phyloP scores from a whole-genome alignment of 306 rosid species.

The Amphicarpaea edgeworthii region DNA sequence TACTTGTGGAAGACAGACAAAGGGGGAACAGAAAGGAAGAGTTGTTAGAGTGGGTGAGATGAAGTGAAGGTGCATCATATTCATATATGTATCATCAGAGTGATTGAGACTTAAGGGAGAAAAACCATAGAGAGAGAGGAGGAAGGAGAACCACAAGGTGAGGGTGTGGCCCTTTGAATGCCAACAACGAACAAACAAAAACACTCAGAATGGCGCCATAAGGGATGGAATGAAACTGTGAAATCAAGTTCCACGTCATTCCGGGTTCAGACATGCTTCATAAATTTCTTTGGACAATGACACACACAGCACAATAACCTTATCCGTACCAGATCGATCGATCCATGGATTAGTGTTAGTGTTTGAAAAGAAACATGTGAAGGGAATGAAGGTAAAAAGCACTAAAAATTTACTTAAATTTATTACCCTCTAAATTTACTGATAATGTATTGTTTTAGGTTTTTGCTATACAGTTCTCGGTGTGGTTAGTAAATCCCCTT shows the following conservation, averaged over 20 bases:
- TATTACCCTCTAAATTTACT: too few species aligned
- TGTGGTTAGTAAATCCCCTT: too few species aligned
- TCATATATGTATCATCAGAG: neutral
- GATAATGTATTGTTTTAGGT: too few species aligned
- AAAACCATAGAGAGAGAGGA: slow-evolving; percentile 25
- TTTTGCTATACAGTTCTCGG: too few species aligned
- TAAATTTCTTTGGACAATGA: neutral
- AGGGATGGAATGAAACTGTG: neutral
- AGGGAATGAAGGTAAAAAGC: too few species aligned
- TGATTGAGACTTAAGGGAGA: slow-evolving; percentile 10
- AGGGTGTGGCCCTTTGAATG: slow-evolving; percentile 63
- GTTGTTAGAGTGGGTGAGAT: too few species aligned
- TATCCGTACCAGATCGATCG: neutral
- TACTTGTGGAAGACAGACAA: slow-evolving; percentile 40
- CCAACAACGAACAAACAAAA: slow-evolving; percentile 57
- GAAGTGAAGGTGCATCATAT: neutral
- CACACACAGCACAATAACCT: neutral
- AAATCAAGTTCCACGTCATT: slow-evolving; percentile 2
- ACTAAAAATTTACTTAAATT: too few species aligned
- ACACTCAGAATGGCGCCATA: neutral
- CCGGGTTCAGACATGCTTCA: slow-evolving; percentile 1
- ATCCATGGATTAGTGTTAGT: neutral
- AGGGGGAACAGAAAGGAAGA: neutral
- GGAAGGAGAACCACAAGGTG: slow-evolving; percentile 63
- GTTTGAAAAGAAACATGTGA: too few species aligned